Evolutionary conservation across 345 rosid species (phyloP).

Genomic region (Murraya koenigii): DNA sequence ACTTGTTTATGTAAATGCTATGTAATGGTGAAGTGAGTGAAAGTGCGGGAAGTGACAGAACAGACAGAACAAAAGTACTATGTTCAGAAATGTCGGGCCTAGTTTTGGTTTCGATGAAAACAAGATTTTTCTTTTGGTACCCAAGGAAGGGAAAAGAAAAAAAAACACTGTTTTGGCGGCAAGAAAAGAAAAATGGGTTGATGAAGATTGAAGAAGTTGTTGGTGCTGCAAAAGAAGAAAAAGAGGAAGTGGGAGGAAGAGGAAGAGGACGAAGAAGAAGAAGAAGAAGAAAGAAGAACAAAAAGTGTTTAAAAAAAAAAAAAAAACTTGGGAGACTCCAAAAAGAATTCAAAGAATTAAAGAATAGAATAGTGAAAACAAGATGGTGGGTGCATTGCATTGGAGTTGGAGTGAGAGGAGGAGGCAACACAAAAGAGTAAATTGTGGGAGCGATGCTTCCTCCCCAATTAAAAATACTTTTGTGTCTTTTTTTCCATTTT

Average conservation of each 20-base stretch:
- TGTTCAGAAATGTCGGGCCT: constrained; percentile 44
- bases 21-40: background rate
- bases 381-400: constrained; percentile 1
- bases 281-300: constrained; percentile 3
- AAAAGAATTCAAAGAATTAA: background rate
- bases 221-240: background rate
- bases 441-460: constrained; percentile 10
- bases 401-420: background rate
- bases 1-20: background rate
- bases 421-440: background rate
- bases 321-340: background rate
- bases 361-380: background rate
- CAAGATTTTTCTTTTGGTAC: background rate
- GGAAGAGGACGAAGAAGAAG: background rate
- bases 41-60: constrained; percentile 7
- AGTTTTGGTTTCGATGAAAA: background rate
- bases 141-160: background rate
- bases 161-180: background rate
- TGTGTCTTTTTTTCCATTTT: background rate
- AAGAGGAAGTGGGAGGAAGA: background rate
- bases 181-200: background rate
- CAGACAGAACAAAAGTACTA: constrained; percentile 32
- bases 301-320: background rate
- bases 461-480: background rate
- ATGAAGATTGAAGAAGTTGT: background rate